Conservation (phyloP, 345 rosid genomes). For the Euclidium syriacum region DNA sequence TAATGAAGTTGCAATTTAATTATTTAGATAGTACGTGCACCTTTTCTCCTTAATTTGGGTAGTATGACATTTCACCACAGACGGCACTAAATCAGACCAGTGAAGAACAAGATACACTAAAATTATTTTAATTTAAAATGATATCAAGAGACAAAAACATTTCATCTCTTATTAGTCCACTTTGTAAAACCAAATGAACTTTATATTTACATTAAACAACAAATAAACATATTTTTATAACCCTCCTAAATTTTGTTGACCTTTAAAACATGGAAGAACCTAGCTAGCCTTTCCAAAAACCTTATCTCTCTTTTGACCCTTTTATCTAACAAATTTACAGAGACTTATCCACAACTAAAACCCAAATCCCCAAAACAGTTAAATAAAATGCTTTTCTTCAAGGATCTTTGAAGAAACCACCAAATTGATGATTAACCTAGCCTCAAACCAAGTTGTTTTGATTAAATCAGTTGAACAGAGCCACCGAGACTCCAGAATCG, state of each 20-base stretch:
- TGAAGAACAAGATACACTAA: no score
- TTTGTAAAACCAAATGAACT: conserved; percentile 1
- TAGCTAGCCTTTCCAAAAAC: conserved; percentile 13
- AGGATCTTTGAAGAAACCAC: conserved; percentile 24
- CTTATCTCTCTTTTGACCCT: conserved; percentile 12
- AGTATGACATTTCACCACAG: no score
- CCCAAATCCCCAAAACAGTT: neutral
- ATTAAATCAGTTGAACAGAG: conserved; percentile 37
- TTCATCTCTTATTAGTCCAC: neutral
- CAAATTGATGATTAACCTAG: neutral
- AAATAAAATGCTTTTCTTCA: conserved; percentile 10
- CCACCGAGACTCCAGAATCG: conserved; percentile 48
- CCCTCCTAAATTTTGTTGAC: neutral
- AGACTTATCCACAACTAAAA: conserved; percentile 18
- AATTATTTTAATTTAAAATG: no score
- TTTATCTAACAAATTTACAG: conserved; percentile 24
- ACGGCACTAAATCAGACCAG: no score
- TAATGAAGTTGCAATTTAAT: no score
- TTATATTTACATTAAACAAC: neutral
- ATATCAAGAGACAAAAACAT: neutral
- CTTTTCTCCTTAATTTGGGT: no score
- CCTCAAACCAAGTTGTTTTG: conserved; percentile 15
- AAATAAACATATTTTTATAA: neutral
- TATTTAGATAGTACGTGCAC: no score
- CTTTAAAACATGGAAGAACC: neutral